Conservation (phyloP, 331 rosid genomes). For the Cucumis variabilis region DNA sequence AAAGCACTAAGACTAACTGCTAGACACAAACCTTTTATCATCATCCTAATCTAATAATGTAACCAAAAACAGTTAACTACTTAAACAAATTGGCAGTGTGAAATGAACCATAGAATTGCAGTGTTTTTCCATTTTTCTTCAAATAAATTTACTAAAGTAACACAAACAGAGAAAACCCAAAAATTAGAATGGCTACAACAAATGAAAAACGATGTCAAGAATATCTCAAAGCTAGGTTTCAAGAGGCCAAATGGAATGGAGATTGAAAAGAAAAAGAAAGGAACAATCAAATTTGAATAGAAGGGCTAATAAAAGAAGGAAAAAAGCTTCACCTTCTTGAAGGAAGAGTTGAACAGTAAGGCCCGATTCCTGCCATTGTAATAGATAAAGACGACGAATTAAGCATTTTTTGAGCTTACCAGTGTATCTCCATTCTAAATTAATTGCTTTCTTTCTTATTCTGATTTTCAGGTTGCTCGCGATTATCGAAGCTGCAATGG, state of each 20-base stretch:
- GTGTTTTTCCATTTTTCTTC: neutral
- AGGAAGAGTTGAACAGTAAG: conserved; percentile 25
- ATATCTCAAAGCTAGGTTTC: neutral
- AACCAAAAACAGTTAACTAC: neutral
- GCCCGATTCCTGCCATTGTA: conserved; percentile 11
- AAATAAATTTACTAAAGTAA: neutral
- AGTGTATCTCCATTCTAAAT: neutral
- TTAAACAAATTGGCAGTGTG: neutral
- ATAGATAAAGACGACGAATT: neutral
- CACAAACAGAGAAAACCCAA: neutral
- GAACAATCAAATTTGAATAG: neutral
- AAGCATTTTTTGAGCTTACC: conserved; percentile 1
- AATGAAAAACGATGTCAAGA: neutral
- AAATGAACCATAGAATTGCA: neutral
- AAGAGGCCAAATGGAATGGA: neutral
- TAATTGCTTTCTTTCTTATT: neutral
- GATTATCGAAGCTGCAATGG: neutral
- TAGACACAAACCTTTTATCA: neutral
- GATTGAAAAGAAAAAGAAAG: neutral
- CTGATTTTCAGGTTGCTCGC: neutral
- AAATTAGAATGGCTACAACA: neutral
- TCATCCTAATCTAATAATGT: neutral
- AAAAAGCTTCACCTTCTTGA: neutral
- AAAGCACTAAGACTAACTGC: neutral
- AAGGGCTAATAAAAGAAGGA: neutral